Percentiles rank a stretch among this genome's conserved stretches.
These are phyloP conservation scores for Phytophthora foliorum DNA, from an alignment of 352 stramenopile species.

Conservation along the genomic window DNA sequence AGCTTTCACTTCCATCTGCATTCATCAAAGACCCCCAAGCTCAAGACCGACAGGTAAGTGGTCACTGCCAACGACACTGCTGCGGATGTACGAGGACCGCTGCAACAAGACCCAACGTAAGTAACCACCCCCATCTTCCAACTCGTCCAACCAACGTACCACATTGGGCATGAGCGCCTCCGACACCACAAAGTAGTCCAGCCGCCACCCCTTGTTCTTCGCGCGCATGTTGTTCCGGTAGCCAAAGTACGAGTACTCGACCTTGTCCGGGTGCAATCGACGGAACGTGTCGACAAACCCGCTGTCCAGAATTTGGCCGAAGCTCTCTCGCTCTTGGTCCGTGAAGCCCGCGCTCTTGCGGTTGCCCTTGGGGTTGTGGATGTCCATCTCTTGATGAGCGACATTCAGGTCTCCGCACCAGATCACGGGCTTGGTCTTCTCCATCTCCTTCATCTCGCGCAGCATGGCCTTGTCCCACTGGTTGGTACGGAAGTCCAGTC, in stretches of 20 bases:
- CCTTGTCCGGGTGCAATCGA: constrained; percentile 64
- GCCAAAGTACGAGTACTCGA: constrained; percentile 85
- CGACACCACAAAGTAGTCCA: constrained; percentile 89
- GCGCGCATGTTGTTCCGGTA: constrained; percentile 82
- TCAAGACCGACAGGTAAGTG: constrained; percentile 83
- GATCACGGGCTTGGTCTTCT: constrained; percentile 81
- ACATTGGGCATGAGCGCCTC: constrained; percentile 63
- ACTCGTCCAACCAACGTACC: constrained; percentile 44
- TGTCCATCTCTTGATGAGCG: constrained; percentile 90
- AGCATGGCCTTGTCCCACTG: constrained; percentile 86
- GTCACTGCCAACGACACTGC: constrained; percentile 75
- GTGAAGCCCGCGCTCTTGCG: constrained; percentile 83
- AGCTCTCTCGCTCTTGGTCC: constrained; percentile 83
- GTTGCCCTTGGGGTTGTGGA: constrained; percentile 89
- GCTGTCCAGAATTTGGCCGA: constrained; percentile 59
- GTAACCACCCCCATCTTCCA: background rate
- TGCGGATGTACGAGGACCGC: constrained; percentile 70
- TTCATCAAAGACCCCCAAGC: constrained; percentile 34
- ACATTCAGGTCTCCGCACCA: constrained; percentile 91
- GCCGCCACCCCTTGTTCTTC: constrained; percentile 90
- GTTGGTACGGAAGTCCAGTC: constrained; percentile 74
- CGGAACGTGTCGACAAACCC: constrained; percentile 86
- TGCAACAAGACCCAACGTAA: constrained; percentile 18
- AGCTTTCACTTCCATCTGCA: too few relatives aligned
- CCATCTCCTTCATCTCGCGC: constrained; percentile 72